These are phyloP conservation scores for Penicillium soppii DNA, from an alignment of 495 filamentous ascomycete species.

Conservation along the genomic window DNA sequence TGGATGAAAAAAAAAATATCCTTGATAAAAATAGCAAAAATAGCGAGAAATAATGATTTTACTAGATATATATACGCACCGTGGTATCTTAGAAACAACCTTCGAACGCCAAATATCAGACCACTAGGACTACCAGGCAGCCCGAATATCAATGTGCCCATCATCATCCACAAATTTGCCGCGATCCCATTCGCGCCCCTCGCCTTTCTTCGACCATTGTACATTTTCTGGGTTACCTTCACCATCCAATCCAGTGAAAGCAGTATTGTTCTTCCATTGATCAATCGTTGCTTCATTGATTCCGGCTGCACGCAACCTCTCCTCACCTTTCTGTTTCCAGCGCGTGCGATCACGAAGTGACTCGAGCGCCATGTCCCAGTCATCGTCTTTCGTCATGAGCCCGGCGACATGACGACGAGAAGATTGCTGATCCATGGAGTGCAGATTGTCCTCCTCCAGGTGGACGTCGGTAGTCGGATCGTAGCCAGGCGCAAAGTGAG, in stretches of 20 bases:
- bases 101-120: conserved; percentile 11
- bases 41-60: no score
- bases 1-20: not conserved
- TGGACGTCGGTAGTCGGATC: conserved; percentile 72
- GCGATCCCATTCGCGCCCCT: conserved; percentile 87
- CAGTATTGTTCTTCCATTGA: conserved; percentile 70
- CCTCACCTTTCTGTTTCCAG: conserved; percentile 78
- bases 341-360: conserved; percentile 75
- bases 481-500: conserved; percentile 74
- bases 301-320: conserved; percentile 72
- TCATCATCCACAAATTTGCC: conserved; percentile 73
- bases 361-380: conserved; percentile 85
- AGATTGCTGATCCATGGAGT: conserved; percentile 19
- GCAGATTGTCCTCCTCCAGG: conserved; percentile 45
- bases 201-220: conserved; percentile 74
- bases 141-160: conserved; percentile 55
- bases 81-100: conserved; percentile 8
- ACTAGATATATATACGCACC: not conserved
- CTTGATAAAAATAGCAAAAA: not conserved
- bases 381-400: conserved; percentile 53
- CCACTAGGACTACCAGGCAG: conserved; percentile 36
- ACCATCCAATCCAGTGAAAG: conserved; percentile 23
- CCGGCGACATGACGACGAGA: conserved; percentile 39
- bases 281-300: conserved; percentile 75
- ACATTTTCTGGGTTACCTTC: conserved; percentile 65